Percentiles rank a stretch among this genome's conserved stretches.
Evolutionary conservation across 805 yeast genomes (phyloP).

Genomic region (Schizosaccharomyces cryophilus): DNA sequence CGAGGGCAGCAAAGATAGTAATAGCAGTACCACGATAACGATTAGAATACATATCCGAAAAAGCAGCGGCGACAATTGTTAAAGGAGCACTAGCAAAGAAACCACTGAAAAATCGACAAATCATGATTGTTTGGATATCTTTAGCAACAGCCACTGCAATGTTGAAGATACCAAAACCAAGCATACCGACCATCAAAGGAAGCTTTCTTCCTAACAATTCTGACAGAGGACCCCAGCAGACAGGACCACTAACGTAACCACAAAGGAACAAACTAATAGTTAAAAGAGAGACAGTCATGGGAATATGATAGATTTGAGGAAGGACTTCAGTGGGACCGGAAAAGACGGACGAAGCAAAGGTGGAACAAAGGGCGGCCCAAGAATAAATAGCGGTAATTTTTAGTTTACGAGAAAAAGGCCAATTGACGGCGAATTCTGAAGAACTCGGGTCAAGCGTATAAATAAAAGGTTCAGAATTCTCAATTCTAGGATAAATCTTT

Average conservation of each 20-base stretch:
- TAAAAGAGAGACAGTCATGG: conserved; percentile 42
- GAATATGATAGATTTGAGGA: conserved; percentile 30
- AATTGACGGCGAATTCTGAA: background rate
- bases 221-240: conserved; percentile 74
- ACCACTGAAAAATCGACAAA: conserved; percentile 62
- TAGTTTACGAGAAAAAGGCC: background rate
- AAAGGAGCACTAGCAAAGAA: conserved; percentile 64
- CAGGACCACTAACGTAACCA: conserved; percentile 85
- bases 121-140: conserved; percentile 49
- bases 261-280: conserved; percentile 64
- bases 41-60: conserved; percentile 57
- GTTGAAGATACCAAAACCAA: conserved; percentile 33
- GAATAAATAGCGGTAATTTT: background rate
- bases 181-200: conserved; percentile 30
- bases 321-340: conserved; percentile 29
- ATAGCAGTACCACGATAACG: conserved; percentile 51
- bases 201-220: conserved; percentile 34
- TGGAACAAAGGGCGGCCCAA: conserved; percentile 17
- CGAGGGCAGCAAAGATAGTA: conserved; percentile 42
- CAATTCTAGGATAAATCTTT: background rate
- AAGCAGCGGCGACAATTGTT: conserved; percentile 66
- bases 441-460: background rate
- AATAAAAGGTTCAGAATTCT: background rate
- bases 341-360: conserved; percentile 69
- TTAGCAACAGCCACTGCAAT: conserved; percentile 61